These are phyloP conservation scores for Arachnomyces sp. DNA, from an alignment of 2,329 filamentous ascomycete genomes.

Conservation along the genomic window DNA sequence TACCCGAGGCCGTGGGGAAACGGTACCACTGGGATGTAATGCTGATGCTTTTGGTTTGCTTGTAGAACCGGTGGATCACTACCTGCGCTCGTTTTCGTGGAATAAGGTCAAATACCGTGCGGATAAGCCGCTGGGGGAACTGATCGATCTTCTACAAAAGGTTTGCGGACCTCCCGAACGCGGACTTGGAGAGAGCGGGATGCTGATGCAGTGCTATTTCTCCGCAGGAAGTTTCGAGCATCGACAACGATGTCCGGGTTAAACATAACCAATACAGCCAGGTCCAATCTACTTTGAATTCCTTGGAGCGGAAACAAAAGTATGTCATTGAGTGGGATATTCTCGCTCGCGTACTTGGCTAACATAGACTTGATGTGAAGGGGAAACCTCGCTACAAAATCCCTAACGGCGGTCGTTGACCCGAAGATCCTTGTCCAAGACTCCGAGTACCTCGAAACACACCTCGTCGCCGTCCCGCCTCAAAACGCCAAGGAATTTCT, in stretches of 20 bases:
- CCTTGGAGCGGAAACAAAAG: constrained; percentile 83
- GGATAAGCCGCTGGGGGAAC: constrained; percentile 79
- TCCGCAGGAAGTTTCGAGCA: constrained; percentile 70
- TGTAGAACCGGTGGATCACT: constrained; percentile 89
- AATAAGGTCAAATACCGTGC: constrained; percentile 96
- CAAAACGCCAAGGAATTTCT: constrained; percentile 80
- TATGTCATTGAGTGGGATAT: constrained; percentile 36
- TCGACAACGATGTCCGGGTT: constrained; percentile 91
- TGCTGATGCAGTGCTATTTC: constrained; percentile 1
- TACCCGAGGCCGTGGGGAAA: no score
- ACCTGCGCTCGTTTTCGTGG: constrained; percentile 83
- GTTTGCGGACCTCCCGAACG: constrained; percentile 35
- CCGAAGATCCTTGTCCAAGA: constrained; percentile 73
- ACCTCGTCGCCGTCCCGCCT: constrained; percentile 80
- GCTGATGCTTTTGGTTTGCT: constrained; percentile 6
- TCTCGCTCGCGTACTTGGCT: background rate
- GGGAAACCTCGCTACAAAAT: constrained; percentile 90
- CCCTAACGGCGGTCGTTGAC: constrained; percentile 79
- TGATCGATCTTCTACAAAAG: constrained; percentile 84
- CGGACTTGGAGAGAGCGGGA: background rate
- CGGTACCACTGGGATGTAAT: no score
- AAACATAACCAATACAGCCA: constrained; percentile 94
- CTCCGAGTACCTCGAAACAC: constrained; percentile 94
- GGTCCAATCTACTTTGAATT: constrained; percentile 74
- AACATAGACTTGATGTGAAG: constrained; percentile 36